A percentile compares a stretch with the other conserved stretches of the same genome.
phyloP scores from a whole-genome alignment of 2,329 filamentous ascomycete species.

The Diaporthe australafricana region DNA sequence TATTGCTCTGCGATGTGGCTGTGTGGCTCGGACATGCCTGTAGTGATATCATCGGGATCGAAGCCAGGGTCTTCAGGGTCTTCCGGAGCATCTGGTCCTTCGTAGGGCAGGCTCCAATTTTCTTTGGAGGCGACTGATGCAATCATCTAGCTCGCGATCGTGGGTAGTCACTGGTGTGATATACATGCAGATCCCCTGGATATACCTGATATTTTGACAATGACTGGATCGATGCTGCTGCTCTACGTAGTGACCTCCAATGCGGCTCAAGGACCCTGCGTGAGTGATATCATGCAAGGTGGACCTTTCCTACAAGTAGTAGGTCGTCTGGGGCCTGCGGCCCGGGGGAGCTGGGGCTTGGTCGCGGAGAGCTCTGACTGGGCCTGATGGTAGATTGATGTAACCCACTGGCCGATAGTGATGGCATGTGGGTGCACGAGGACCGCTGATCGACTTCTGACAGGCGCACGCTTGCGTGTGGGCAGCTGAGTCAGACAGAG shows the following conservation, averaged over 20 bases:
- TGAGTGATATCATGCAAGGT: constrained; percentile 33
- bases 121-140: constrained; percentile 4
- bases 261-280: constrained; percentile 20
- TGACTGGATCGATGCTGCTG: not conserved
- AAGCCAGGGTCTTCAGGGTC: not conserved
- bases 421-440: constrained; percentile 18
- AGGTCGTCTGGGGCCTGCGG: constrained; percentile 20
- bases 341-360: constrained; percentile 22
- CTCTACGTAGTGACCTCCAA: not conserved
- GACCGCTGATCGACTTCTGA: constrained; percentile 23
- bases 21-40: not conserved
- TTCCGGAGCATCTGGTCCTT: constrained; percentile 15
- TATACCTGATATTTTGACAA: not conserved
- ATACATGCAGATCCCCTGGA: constrained; percentile 8
- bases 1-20: not conserved
- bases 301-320: not conserved
- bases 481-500: constrained; percentile 22
- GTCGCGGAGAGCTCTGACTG: constrained; percentile 1
- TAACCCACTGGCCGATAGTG: constrained; percentile 26
- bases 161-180: not conserved
- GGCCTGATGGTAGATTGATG: constrained; percentile 17
- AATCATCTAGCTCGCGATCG: constrained; percentile 2
- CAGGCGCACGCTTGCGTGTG: not conserved
- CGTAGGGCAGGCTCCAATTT: constrained; percentile 6
- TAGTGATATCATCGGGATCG: constrained; percentile 9